phyloP scores from a whole-genome alignment of 306 rosid genomes.

The Hippophae tibetana region DNA sequence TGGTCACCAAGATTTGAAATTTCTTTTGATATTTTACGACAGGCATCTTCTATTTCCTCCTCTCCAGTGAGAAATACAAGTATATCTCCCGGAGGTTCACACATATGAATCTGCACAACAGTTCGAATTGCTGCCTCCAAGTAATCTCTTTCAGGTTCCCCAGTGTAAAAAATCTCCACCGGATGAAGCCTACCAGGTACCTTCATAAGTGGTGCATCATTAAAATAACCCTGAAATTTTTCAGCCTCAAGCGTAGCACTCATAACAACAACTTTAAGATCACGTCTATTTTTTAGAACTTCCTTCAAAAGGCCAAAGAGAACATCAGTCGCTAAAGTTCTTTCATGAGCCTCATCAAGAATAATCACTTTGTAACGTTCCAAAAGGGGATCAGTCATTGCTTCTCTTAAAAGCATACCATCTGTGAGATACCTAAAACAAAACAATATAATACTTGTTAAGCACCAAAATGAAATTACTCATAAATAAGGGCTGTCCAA shows the following conservation, averaged over 20 bases:
- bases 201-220: conserved; percentile 60
- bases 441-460: too few species aligned
- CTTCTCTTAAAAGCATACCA: conserved; percentile 79
- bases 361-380: conserved; percentile 60
- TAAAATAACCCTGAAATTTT: conserved; percentile 66
- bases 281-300: conserved; percentile 59
- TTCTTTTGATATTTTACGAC: conserved; percentile 51
- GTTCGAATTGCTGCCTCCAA: conserved; percentile 63
- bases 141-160: conserved; percentile 64
- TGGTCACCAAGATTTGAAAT: conserved; percentile 45
- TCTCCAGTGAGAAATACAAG: conserved; percentile 79
- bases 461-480: too few species aligned
- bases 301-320: conserved; percentile 71
- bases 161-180: conserved; percentile 60
- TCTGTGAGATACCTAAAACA: conserved; percentile 40
- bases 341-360: conserved; percentile 76
- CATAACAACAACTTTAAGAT: conserved; percentile 69
- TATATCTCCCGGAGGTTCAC: conserved; percentile 61
- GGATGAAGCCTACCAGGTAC: conserved; percentile 83
- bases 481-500: too few species aligned
- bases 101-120: conserved; percentile 59
- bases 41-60: conserved; percentile 78
- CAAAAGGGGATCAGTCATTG: conserved; percentile 70
- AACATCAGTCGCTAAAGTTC: conserved; percentile 76
- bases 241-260: conserved; percentile 81